Conservation (phyloP, 768 basidiomycete species). For the Holtermanniella nyarrowii region DNA sequence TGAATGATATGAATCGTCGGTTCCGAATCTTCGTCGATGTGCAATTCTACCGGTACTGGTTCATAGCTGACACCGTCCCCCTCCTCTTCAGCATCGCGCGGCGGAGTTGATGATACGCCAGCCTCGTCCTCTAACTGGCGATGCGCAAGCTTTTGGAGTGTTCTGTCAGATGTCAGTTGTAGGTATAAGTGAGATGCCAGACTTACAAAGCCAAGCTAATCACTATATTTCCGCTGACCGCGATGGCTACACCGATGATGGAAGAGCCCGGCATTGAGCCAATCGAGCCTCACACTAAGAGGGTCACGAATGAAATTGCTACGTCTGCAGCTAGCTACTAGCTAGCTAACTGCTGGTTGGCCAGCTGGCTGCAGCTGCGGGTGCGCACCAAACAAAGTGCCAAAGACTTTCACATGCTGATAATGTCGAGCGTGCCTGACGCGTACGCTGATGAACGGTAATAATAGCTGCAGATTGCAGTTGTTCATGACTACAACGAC, state of each 20-base stretch:
- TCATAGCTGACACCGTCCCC: neutral
- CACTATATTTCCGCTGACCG: conserved; percentile 73
- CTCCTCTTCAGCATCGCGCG: neutral
- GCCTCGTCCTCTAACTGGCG: conserved; percentile 47
- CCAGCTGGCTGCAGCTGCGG: too few species aligned
- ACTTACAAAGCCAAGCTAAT: conserved; percentile 68
- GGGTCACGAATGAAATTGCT: too few species aligned
- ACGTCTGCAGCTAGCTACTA: too few species aligned
- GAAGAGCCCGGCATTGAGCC: conserved; percentile 19
- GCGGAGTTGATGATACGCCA: neutral
- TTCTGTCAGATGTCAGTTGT: conserved; percentile 37
- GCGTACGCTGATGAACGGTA: too few species aligned
- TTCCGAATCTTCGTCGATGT: conserved; percentile 1
- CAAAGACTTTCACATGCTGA: too few species aligned
- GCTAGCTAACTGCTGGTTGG: too few species aligned
- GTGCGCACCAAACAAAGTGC: too few species aligned
- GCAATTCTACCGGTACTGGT: conserved; percentile 2
- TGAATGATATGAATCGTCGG: neutral
- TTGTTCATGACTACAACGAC: too few species aligned
- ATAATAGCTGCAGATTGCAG: too few species aligned
- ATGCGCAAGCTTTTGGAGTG: conserved; percentile 87
- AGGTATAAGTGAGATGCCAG: neutral
- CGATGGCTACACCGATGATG: conserved; percentile 66
- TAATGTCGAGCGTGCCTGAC: too few species aligned
- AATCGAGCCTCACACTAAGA: too few species aligned